A percentile compares a stretch with the other conserved stretches of the same genome.
These are phyloP conservation scores for Malania oleifera DNA, from an alignment of 164 flowering plant species.

Conservation along the genomic window DNA sequence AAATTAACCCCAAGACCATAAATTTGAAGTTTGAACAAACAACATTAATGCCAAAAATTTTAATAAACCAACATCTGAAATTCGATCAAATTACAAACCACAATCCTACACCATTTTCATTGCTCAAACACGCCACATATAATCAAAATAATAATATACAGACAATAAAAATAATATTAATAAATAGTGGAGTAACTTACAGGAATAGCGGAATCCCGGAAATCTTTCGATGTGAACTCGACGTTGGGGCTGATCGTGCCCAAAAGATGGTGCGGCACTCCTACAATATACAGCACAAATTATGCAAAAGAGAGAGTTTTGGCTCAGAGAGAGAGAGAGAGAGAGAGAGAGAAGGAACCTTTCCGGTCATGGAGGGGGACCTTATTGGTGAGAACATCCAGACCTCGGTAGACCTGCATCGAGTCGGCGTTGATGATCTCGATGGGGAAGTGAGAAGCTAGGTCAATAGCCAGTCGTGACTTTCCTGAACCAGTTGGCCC, in stretches of 20 bases:
- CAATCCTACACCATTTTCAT: neutral
- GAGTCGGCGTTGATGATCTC: constrained; percentile 95
- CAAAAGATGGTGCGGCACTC: constrained; percentile 88
- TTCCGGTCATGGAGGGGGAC: constrained; percentile 63
- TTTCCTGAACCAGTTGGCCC: constrained; percentile 94
- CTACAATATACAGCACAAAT: constrained; percentile 25
- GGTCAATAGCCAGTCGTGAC: constrained; percentile 76
- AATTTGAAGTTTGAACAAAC: too few species aligned
- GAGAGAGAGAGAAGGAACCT: constrained; percentile 30
- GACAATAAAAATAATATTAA: neutral
- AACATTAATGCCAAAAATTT: too few species aligned
- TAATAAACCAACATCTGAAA: too few species aligned
- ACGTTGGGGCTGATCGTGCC: constrained; percentile 67
- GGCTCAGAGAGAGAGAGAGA: neutral
- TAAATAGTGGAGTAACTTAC: constrained; percentile 22
- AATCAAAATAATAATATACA: too few species aligned
- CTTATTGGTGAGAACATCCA: constrained; percentile 93
- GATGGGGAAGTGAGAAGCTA: constrained; percentile 70
- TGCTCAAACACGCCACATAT: too few species aligned
- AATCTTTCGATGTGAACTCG: constrained; percentile 81
- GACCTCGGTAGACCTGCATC: constrained; percentile 87
- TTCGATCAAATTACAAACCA: too few species aligned
- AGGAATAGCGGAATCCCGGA: constrained; percentile 65
- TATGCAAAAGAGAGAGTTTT: neutral
- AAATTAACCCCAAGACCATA: too few species aligned